Conservation (phyloP, 345 rosid species). For the Alliaria petiolata region DNA sequence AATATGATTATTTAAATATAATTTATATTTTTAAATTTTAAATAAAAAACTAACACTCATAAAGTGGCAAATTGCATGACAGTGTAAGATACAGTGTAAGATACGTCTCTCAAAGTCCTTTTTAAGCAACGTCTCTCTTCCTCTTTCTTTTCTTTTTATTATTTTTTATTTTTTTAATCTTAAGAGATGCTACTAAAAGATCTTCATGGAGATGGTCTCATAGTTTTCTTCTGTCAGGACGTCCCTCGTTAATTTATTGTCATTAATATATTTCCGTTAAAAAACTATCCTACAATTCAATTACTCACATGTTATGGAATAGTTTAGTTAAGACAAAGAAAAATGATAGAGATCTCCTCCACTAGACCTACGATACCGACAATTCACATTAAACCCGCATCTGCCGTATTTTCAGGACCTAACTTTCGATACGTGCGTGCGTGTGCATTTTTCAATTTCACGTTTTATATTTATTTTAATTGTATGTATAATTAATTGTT, state of each 20-base stretch:
- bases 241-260: neutral
- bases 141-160: too few relatives aligned
- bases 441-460: constrained; percentile 29
- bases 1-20: too few relatives aligned
- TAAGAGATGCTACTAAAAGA: too few relatives aligned
- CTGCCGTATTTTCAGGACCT: constrained; percentile 14
- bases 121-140: too few relatives aligned
- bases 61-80: too few relatives aligned
- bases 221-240: too few relatives aligned
- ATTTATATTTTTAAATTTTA: too few relatives aligned
- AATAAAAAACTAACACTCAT: too few relatives aligned
- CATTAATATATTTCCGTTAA: neutral
- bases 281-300: neutral
- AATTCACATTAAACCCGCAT: neutral
- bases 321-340: constrained; percentile 6
- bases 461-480: neutral
- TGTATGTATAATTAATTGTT: neutral
- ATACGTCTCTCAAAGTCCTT: too few relatives aligned
- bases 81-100: too few relatives aligned
- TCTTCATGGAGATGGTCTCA: too few relatives aligned
- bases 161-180: too few relatives aligned
- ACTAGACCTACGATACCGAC: constrained; percentile 16
- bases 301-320: constrained; percentile 8
- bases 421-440: constrained; percentile 26
- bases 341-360: neutral